Base-by-base conservation (phyloP, 2,329 filamentous ascomycete species). In the Anthostomella pinea region DNA sequence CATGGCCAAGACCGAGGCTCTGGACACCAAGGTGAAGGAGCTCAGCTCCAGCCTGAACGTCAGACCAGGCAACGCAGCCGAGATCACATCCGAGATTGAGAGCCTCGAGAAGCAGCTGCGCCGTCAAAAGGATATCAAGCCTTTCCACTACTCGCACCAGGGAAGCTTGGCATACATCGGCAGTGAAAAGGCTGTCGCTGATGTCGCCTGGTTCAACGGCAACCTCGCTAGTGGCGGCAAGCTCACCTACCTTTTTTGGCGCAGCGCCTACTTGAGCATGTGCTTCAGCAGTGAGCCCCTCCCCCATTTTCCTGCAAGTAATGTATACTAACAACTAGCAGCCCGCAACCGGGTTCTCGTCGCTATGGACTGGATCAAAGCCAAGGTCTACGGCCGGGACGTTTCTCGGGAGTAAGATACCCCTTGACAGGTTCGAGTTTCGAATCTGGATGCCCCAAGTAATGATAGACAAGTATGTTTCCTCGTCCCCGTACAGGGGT, bases 101-200 rank as follows among this genome's bases (percentile, higher is more conserved):
- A 72, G 79, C 35, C 74, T 88, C 51, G 89, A 96, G 77, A 88
- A 85, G 67, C 81, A 93, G 62, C 75, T 97, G 54, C 81, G 87
- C 48, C 81, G 89, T 53, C 81, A 93, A 65, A 95, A 95, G 77
- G 86, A 95, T 64, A 83, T 96, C 66, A 94, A 93, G 63, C 93
- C 93, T 35, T 98, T 98, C 75, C 85, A 94, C 71, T 98, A 98
- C 79, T 93, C 87, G 24, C 93, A 98, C 74, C 90, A 98, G 72
- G 93, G 93, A 51, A 91, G 85, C 54, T 68, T 98, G 66, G 93
- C 93, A 33, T 98, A 98, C 70, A 98, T 98, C 69, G 93, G 93
- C 46, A 94, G 87, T 66, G 93, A 98, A 65, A 91, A 91, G 77
- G 93, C 93, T 32, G 93, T 98, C 41, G 93, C 93, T 45, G 93